Conservation (phyloP, 116 monocot species). For the Posidonia oceanica region DNA sequence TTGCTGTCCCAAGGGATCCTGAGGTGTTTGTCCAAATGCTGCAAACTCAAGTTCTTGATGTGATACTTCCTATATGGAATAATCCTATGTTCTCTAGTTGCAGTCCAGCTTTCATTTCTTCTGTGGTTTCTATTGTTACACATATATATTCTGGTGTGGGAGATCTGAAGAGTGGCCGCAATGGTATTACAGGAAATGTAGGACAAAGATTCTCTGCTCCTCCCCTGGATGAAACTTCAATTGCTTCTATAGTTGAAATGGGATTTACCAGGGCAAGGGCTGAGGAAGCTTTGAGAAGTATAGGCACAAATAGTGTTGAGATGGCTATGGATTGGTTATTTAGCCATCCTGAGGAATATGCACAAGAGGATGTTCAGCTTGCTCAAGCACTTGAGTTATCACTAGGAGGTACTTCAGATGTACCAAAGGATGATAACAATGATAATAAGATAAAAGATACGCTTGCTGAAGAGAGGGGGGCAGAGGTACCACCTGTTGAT, state of each 20-base stretch:
- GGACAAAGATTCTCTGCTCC: constrained; percentile 24
- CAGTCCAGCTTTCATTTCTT: constrained; percentile 30
- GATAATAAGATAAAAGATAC: constrained; percentile 20
- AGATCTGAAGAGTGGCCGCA: constrained; percentile 28
- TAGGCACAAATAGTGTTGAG: constrained; percentile 68
- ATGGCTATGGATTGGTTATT: constrained; percentile 87
- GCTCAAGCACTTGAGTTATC: constrained; percentile 77
- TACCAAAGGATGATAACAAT: constrained; percentile 41
- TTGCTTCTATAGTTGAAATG: constrained; percentile 76
- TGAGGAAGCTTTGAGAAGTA: constrained; percentile 70
- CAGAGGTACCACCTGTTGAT: constrained; percentile 45
- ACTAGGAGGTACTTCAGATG: constrained; percentile 51
- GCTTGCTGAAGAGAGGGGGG: constrained; percentile 24
- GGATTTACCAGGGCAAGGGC: constrained; percentile 59
- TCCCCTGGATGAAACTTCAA: constrained; percentile 52
- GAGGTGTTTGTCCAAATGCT: constrained; percentile 55
- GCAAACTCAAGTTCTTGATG: constrained; percentile 76
- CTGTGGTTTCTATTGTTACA: constrained; percentile 42
- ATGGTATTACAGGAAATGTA: constrained; percentile 17
- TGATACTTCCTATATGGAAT: constrained; percentile 72
- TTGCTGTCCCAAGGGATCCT: constrained; percentile 62
- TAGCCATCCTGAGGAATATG: constrained; percentile 65
- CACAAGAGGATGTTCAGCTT: constrained; percentile 72
- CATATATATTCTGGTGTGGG: constrained; percentile 61
- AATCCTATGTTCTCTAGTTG: constrained; percentile 54